These are phyloP conservation scores for Parachlorella kessleri DNA, from an alignment of 139 green algal species.

Conservation along the genomic window DNA sequence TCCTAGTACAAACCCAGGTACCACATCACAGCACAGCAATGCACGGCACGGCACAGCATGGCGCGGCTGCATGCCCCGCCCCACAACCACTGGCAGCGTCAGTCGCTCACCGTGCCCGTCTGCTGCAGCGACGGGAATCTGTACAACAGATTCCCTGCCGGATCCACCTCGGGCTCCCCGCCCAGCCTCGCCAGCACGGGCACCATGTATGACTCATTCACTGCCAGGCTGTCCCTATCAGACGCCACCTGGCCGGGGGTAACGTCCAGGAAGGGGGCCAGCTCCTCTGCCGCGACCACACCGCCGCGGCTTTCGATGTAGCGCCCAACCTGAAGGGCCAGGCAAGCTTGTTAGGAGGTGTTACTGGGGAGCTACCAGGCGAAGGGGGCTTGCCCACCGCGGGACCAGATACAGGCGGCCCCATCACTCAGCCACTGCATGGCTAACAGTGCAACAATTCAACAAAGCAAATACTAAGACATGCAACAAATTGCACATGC, in stretches of 20 bases:
- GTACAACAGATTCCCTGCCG: conserved; percentile 81
- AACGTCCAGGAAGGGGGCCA: conserved; percentile 91
- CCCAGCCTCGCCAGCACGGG: conserved; percentile 87
- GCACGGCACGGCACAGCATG: too few relatives aligned
- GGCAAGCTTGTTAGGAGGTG: too few relatives aligned
- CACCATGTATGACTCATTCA: conserved; percentile 74
- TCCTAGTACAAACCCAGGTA: too few relatives aligned
- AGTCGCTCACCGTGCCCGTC: conserved; percentile 37
- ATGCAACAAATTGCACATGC: too few relatives aligned
- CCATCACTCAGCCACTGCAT: too few relatives aligned
- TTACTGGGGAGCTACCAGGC: too few relatives aligned
- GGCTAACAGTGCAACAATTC: too few relatives aligned
- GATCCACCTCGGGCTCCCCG: conserved; percentile 83
- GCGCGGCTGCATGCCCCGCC: too few relatives aligned
- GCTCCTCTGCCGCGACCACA: conserved; percentile 93
- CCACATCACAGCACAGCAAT: too few relatives aligned
- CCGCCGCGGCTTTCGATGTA: conserved; percentile 71
- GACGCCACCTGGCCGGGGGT: conserved; percentile 9
- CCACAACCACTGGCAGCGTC: not conserved
- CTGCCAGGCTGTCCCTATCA: not conserved
- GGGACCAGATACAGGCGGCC: too few relatives aligned
- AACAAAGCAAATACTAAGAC: too few relatives aligned
- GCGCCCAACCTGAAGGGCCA: conserved; percentile 21
- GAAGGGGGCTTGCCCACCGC: too few relatives aligned
- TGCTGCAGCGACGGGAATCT: conserved; percentile 83